These are phyloP conservation scores for Daldinia loculata DNA, from an alignment of 495 filamentous ascomycete species.

Conservation along the genomic window DNA sequence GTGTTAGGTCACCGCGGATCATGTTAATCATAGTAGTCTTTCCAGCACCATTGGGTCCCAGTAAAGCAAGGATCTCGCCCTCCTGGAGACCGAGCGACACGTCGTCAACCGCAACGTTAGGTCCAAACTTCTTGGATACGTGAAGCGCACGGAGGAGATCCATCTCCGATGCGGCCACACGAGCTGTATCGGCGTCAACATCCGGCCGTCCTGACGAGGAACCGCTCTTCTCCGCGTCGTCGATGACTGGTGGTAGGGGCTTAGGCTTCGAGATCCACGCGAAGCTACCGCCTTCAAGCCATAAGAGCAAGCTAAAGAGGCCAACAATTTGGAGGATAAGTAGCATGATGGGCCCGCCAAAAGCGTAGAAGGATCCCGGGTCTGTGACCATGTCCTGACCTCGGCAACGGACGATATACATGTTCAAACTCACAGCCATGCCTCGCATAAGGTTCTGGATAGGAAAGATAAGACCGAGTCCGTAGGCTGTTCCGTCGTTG, in stretches of 20 bases:
- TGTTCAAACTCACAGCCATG: slow-evolving; percentile 36
- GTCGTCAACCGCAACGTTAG: slow-evolving; percentile 69
- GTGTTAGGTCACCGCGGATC: slow-evolving; percentile 74
- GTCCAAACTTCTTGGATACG: slow-evolving; percentile 71
- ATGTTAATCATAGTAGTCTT: slow-evolving; percentile 79
- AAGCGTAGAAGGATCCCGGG: slow-evolving; percentile 55
- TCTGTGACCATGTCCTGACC: slow-evolving; percentile 40
- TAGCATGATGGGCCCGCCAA: slow-evolving; percentile 82
- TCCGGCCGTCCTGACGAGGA: slow-evolving; percentile 25
- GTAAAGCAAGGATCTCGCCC: slow-evolving; percentile 74
- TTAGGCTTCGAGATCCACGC: slow-evolving; percentile 47
- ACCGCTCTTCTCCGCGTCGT: slow-evolving; percentile 31
- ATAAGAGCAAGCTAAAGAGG: slow-evolving; percentile 73
- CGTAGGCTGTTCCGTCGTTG: slow-evolving; percentile 66
- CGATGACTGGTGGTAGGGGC: slow-evolving; percentile 14
- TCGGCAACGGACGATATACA: slow-evolving; percentile 41
- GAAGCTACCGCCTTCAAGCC: slow-evolving; percentile 67
- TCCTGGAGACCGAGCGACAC: slow-evolving; percentile 72
- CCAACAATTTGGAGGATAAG: slow-evolving; percentile 72
- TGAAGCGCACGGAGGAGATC: slow-evolving; percentile 72
- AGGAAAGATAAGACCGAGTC: slow-evolving; percentile 72
- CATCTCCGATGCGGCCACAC: slow-evolving; percentile 60
- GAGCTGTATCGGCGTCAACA: slow-evolving; percentile 45
- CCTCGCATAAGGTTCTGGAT: slow-evolving; percentile 44
- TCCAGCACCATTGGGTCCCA: slow-evolving; percentile 79